Evolutionary conservation across 441 rosid species (phyloP), one percentile per base, ranked within the genome.

Genomic region (Eutrema salsugineum): DNA sequence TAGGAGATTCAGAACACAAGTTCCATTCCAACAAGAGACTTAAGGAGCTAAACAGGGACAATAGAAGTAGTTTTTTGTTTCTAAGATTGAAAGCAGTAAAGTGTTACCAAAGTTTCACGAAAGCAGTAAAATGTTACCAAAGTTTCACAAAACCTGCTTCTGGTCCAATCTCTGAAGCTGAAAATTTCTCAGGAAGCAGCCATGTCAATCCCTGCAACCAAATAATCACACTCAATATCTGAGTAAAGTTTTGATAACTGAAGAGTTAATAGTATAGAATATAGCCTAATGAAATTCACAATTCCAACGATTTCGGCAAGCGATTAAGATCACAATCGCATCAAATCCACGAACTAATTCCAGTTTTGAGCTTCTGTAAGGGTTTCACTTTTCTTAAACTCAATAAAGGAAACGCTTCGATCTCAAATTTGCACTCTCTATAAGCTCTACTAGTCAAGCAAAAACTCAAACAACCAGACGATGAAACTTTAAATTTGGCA

Each of bases 91-190:
- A 80, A 80, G 85, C 78, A 82, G 86, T 70, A 84, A 85, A 87
- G 76, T 71, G 85, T 90, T 90, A 87, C 96, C 93, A 83, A 91
- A 91, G 72, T 83, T 82, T 85, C 94, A 94, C 97, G 90, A 85
- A 95, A 95, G n/a, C n/a, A 82, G 86, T 70, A 84, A 85, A 87
- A 77, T 71, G 85, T 90, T 90, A 87, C 96, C 93, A 83, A 91
- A 91, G 72, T 83, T 82, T 85, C 94, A 94, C 97, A 91, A 85
- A 95, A 95, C 99, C 99, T 93, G 99, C 97, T 95, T 95, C 99
- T 84, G 97, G 96, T 77, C 95, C 95, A 63, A 95, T 93, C 86
- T 93, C 98, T 76, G 99, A 92, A 63, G 81, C 74, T 49, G 96
- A 89, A 80, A 95, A 93, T 72, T 95, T 82, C 82, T 89, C 99